Base-by-base conservation (phyloP, 2,329 filamentous ascomycete genomes). In the Botrytis medusae region DNA sequence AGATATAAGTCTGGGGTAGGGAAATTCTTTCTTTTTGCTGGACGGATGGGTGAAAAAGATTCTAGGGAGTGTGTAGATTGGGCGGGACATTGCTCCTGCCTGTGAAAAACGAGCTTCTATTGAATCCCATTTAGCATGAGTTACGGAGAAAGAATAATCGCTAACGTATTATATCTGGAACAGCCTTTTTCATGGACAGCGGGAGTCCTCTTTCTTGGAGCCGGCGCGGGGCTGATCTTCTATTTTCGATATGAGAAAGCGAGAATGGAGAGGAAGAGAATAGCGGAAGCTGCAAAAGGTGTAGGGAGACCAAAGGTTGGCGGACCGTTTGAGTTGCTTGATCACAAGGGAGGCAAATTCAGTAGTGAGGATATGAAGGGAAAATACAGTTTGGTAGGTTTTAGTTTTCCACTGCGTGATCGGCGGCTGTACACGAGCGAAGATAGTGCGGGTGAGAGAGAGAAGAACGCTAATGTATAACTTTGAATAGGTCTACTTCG, bases 241-340 rank as follows among this genome's bases (percentile, higher is more conserved):
- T 99, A 98, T 82, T 98, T 99, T 83, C 93, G 95, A 80, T 90
- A 91, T 79, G 96, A 99, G 83, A 98, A 98, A 86, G 90, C 90
- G 79, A 91, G 96, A 80, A 91, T 99, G 90, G 91, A 96, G 81
- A 89, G 95, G 76, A 93, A 95, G 85, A 89, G 94, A 73, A 89
- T 98, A 78, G 94, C 94, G 12, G 95, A 98, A 81, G 92, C 95
- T 78, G 92, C 92, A 77, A 99, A 99, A 85, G 95, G 95, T 18
- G 91, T 98, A 9, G 96, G 96, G 1, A 91, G 89, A 81, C 96
- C 96, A 48, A 97, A 97, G 85, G 95, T 99, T 71, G 96, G 96
- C 72, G 96, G 96, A 0, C 86, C 90, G 0, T 98, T 99, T 82
- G 86, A 90, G 76, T 85, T 99, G 78, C 84, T 92, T 57, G 94